Evolutionary conservation across 2,329 filamentous ascomycete genomes (phyloP).

Genomic region (Talaromyces sp.): DNA sequence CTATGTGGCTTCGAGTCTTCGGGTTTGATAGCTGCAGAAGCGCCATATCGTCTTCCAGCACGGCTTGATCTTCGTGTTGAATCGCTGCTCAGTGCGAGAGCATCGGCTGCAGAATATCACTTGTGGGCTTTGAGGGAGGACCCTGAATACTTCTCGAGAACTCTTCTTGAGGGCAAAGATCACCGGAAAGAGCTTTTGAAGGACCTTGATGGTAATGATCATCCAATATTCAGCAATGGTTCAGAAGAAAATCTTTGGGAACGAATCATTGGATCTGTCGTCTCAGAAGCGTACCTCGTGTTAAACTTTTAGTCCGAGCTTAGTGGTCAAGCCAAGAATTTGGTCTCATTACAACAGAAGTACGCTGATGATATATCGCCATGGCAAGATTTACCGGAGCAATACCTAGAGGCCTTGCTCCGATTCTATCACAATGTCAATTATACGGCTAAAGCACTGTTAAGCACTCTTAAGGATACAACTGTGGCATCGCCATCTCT

Average conservation of each 20-base stretch:
- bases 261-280: background rate
- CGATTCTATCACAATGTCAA: background rate
- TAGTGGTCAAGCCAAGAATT: background rate
- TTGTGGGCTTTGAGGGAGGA: constrained; percentile 54
- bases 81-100: constrained; percentile 26
- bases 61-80: background rate
- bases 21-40: background rate
- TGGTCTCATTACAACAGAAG: background rate
- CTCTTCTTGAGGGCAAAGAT: constrained; percentile 28
- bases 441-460: background rate
- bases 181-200: background rate
- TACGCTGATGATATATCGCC: background rate
- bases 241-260: background rate
- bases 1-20: background rate
- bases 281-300: background rate
- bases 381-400: background rate
- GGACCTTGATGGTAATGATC: background rate
- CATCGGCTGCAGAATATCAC: constrained; percentile 46
- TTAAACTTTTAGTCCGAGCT: background rate
- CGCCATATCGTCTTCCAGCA: background rate
- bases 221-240: background rate
- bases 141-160: constrained; percentile 49
- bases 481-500: background rate
- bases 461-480: background rate
- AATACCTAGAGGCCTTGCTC: background rate